Conservation (phyloP, 1,139 yeast species). For the Zygoascus meyerae region DNA sequence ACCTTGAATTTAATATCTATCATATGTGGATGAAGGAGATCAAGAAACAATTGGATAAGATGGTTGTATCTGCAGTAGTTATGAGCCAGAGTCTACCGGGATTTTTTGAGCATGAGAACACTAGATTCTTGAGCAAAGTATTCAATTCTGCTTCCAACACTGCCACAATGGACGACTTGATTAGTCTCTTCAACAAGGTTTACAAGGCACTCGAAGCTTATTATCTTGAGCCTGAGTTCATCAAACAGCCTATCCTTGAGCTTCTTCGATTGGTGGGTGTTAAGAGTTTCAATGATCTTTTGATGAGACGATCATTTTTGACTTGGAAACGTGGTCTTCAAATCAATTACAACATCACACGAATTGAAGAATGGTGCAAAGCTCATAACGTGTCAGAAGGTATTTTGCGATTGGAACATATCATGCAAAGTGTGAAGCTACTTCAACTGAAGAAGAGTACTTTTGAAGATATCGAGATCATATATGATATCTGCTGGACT, state of each 20-base stretch:
- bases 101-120: constrained; percentile 80
- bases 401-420: constrained; percentile 76
- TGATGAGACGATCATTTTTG: constrained; percentile 90
- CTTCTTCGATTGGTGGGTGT: constrained; percentile 86
- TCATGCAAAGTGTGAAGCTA: constrained; percentile 90
- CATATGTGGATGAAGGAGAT: constrained; percentile 97
- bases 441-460: constrained; percentile 88
- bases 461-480: constrained; percentile 83
- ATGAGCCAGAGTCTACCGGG: constrained; percentile 95
- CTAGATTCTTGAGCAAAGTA: constrained; percentile 80
- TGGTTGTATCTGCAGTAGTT: constrained; percentile 90
- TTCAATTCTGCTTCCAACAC: constrained; percentile 56
- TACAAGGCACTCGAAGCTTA: constrained; percentile 93
- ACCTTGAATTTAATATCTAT: constrained; percentile 86
- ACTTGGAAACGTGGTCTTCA: constrained; percentile 98
- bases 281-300: constrained; percentile 88
- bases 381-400: constrained; percentile 91
- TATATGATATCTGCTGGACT: constrained; percentile 92
- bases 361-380: constrained; percentile 98
- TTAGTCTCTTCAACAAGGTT: constrained; percentile 83
- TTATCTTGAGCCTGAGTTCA: constrained; percentile 78
- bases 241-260: constrained; percentile 80
- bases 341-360: constrained; percentile 90
- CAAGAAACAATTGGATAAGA: constrained; percentile 86
- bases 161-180: constrained; percentile 91